Percentiles rank a stretch among this genome's conserved stretches.
These are phyloP conservation scores for Chlorella sp. DNA, from an alignment of 139 green algal genomes.

Conservation along the genomic window DNA sequence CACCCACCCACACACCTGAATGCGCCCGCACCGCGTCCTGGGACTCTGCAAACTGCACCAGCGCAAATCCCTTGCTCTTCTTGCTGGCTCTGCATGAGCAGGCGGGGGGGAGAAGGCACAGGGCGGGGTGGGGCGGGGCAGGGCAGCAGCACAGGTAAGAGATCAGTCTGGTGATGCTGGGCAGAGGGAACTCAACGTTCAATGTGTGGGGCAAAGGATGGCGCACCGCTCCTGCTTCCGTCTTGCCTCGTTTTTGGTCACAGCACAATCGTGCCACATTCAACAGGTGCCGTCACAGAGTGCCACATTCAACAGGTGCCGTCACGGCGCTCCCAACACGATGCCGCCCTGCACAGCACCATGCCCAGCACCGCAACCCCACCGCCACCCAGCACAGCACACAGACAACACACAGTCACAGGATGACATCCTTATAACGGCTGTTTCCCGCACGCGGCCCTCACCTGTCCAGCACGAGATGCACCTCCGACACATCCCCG, in stretches of 20 bases:
- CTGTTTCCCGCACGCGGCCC: neutral
- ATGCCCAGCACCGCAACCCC: neutral
- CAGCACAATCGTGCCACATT: too few relatives aligned
- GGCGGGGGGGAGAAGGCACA: too few relatives aligned
- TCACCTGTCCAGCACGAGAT: slow-evolving; percentile 90
- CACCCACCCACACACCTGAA: neutral
- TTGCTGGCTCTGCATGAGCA: slow-evolving; percentile 46
- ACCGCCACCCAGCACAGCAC: too few relatives aligned
- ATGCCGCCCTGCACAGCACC: neutral
- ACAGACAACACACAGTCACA: too few relatives aligned
- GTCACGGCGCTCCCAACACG: too few relatives aligned
- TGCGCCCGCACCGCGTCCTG: slow-evolving; percentile 76
- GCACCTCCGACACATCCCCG: slow-evolving; percentile 87
- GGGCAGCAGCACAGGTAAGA: neutral
- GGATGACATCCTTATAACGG: too few relatives aligned
- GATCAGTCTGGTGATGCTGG: neutral
- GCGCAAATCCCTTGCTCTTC: slow-evolving; percentile 89
- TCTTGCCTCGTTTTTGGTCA: too few relatives aligned
- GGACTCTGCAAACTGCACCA: slow-evolving; percentile 83
- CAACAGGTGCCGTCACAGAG: too few relatives aligned
- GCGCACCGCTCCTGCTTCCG: too few relatives aligned
- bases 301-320: too few relatives aligned
- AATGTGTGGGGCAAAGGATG: neutral
- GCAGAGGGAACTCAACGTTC: too few relatives aligned
- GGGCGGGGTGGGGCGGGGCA: neutral